phyloP scores from a whole-genome alignment of 805 yeast species.

The Grigorovia jiainica region DNA sequence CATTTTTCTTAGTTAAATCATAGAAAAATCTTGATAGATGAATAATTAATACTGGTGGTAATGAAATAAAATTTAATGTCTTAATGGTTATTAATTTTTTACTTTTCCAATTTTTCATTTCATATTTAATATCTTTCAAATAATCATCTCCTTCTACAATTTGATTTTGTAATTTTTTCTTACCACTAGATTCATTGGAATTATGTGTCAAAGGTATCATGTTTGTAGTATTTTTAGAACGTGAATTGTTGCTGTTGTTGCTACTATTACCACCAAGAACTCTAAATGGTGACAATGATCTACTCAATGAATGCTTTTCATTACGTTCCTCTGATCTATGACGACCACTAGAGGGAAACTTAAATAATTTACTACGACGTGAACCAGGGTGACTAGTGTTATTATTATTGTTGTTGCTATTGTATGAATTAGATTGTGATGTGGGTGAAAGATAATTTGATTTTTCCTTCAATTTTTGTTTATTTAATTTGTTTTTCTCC shows the following conservation, averaged over 20 bases:
- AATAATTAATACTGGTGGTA: conserved; percentile 72
- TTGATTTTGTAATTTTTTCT: conserved; percentile 6
- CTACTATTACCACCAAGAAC: conserved; percentile 3
- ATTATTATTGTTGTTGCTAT: conserved; percentile 5
- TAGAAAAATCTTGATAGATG: conserved; percentile 73
- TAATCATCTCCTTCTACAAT: neutral
- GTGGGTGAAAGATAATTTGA: neutral
- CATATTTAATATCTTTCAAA: conserved; percentile 4
- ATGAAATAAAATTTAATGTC: conserved; percentile 59
- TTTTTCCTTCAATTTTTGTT: conserved; percentile 1
- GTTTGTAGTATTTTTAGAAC: neutral
- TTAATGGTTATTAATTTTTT: conserved; percentile 45
- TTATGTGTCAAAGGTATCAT: too few relatives aligned
- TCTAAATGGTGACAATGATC: conserved; percentile 28
- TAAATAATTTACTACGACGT: conserved; percentile 2
- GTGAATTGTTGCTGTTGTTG: neutral
- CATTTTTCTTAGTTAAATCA: conserved; percentile 44
- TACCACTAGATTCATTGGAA: conserved; percentile 2
- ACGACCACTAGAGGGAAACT: neutral
- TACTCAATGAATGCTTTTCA: conserved; percentile 6
- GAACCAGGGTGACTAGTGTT: neutral
- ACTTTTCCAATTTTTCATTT: conserved; percentile 8
- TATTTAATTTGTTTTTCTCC: conserved; percentile 2
- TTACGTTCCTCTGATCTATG: neutral
- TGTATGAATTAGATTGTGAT: conserved; percentile 3